phyloP scores from a whole-genome alignment of 2,329 filamentous ascomycete species.

The Colletotrichum sp. region DNA sequence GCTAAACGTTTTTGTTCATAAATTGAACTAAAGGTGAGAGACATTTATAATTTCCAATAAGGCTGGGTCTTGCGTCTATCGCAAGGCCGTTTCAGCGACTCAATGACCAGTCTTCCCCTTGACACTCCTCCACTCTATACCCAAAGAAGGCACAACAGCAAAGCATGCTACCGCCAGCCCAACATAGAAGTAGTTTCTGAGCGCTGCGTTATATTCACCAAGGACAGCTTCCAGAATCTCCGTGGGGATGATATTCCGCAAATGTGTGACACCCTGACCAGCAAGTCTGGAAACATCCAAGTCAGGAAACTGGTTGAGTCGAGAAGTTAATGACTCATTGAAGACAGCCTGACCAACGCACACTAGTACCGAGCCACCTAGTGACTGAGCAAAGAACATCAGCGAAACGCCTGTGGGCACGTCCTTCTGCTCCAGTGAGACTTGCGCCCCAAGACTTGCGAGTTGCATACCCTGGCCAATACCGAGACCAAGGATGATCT shows the following conservation, averaged over 20 bases:
- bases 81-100: neutral
- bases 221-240: slow-evolving; percentile 5
- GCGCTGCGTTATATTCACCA: slow-evolving; percentile 59
- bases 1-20: neutral
- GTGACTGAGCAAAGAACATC: slow-evolving; percentile 48
- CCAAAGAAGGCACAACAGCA: slow-evolving; percentile 56
- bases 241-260: slow-evolving; percentile 47
- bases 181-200: slow-evolving; percentile 61
- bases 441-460: slow-evolving; percentile 48
- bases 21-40: rapidly evolving
- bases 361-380: slow-evolving; percentile 54
- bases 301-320: slow-evolving; percentile 38
- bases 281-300: slow-evolving; percentile 37
- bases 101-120: slow-evolving; percentile 39
- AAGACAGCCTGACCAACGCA: slow-evolving; percentile 57
- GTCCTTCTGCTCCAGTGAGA: slow-evolving; percentile 44
- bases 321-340: slow-evolving; percentile 46
- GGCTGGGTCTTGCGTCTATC: neutral
- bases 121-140: slow-evolving; percentile 71
- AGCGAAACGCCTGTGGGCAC: slow-evolving; percentile 49
- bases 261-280: slow-evolving; percentile 45
- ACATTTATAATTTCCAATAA: neutral
- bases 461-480: slow-evolving; percentile 48
- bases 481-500: slow-evolving; percentile 45
- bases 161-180: slow-evolving; percentile 52